Evolutionary conservation across 2,329 filamentous ascomycete species (phyloP).

Genomic region (Botrytis elliptica): DNA sequence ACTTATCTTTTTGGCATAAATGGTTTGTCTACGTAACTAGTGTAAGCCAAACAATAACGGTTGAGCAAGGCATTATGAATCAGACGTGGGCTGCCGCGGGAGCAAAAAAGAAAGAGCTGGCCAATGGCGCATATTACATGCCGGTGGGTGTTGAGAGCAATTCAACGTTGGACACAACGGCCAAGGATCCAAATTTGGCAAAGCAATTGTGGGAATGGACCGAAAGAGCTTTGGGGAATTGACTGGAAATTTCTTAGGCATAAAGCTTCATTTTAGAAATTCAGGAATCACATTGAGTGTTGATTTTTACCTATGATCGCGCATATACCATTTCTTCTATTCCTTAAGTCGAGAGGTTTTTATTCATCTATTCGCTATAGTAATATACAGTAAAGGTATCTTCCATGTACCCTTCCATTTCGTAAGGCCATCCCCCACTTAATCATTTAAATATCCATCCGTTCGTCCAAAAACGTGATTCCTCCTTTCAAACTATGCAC

Average conservation of each 20-base stretch:
- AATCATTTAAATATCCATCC: neutral
- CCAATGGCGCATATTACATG: neutral
- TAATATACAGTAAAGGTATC: slow-evolving; percentile 27
- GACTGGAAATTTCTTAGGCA: neutral
- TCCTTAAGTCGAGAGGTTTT: slow-evolving; percentile 20
- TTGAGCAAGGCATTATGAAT: neutral
- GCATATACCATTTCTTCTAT: neutral
- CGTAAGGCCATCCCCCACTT: neutral
- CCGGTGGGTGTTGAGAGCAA: neutral
- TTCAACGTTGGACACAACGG: neutral
- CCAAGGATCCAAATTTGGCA: neutral
- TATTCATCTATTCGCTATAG: slow-evolving; percentile 20
- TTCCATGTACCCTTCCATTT: slow-evolving; percentile 6
- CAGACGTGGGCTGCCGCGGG: neutral
- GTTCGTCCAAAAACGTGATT: neutral
- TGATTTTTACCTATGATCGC: neutral
- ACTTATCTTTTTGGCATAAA: neutral
- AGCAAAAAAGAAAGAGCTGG: neutral
- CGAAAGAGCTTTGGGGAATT: neutral
- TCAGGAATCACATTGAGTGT: neutral
- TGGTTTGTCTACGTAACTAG: neutral
- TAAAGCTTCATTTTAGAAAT: neutral
- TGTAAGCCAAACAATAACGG: neutral
- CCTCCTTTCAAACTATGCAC: neutral
- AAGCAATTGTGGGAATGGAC: neutral